Evolutionary conservation across 2,329 filamentous ascomycete genomes (phyloP).

Genomic region (Proliferodiscus dingleyae): DNA sequence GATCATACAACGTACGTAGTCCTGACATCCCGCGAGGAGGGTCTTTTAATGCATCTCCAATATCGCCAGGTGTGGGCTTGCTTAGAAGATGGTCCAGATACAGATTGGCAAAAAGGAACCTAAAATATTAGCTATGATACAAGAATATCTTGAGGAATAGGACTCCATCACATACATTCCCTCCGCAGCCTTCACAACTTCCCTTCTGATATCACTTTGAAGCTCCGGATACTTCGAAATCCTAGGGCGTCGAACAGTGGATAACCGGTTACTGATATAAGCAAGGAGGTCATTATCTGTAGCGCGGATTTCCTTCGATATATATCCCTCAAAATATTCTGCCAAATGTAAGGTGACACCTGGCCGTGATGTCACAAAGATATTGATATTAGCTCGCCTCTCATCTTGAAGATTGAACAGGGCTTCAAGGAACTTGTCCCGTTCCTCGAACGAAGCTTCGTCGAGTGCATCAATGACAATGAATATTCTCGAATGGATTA

Average conservation of each 20-base stretch:
- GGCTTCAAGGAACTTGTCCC: conserved; percentile 1
- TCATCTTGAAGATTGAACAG: conserved; percentile 17
- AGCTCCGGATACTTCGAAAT: conserved; percentile 10
- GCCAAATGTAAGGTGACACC: conserved; percentile 23
- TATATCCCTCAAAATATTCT: conserved; percentile 16
- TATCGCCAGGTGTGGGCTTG: too few relatives aligned
- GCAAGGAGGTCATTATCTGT: conserved; percentile 26
- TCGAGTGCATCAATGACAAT: conserved; percentile 20
- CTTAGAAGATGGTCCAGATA: too few relatives aligned
- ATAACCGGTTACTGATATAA: conserved; percentile 27
- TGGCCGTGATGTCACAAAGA: conserved; percentile 34
- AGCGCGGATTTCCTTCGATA: conserved; percentile 31
- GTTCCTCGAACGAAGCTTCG: conserved; percentile 5
- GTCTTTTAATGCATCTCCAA: too few relatives aligned
- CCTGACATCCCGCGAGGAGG: too few relatives aligned
- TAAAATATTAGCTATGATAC: too few relatives aligned
- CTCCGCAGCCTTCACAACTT: conserved; percentile 22
- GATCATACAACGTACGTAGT: too few relatives aligned
- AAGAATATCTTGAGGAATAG: too few relatives aligned
- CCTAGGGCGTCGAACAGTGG: conserved; percentile 18
- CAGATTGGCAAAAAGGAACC: too few relatives aligned
- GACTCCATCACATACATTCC: conserved; percentile 33
- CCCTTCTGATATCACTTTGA: conserved; percentile 20
- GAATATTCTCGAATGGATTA: conserved; percentile 20
- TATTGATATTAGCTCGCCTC: conserved; percentile 16